Evolutionary conservation across 2,329 filamentous ascomycete species (phyloP), one percentile per base, ranked within the genome.

Genomic region (Xylariales sp.): DNA sequence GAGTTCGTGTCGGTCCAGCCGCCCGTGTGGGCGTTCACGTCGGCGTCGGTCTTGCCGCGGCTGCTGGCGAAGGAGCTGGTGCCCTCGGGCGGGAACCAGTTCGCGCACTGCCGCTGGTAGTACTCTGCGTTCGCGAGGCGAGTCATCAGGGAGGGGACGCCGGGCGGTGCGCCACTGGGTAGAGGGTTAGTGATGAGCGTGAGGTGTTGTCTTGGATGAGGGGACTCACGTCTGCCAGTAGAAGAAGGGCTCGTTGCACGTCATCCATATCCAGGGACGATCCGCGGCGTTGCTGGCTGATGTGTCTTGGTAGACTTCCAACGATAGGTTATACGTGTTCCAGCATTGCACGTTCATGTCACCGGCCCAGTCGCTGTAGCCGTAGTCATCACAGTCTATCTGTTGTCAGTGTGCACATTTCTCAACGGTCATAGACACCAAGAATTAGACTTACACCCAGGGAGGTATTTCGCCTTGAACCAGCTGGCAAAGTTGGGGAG

Each of bases 231-330:
- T 69, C 54, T 78, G 73, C 68, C 71, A 80, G 57, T 70, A 77
- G 42, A 63, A 71, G 43, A 77, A 71, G n/a, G 78, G 77, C 55
- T 82, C 75, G 53, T 82, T 82, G 65, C 80, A 82, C 2, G 70
- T 64, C 58, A 80, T 69, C 78, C 78, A 83, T 6, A 65, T 55
- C 77, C 76, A 83, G 46, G 78, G 74, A 0, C 75, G 60, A 48
- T 74, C 65, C 14, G 62, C 50, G 0, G 51, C 40, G 53, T 81
- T 80, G 36, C 47, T 48, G 4, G 73, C 60, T 2, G 59, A 62
- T 14, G 53, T 58, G 53, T 82, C 74, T 4, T 69, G 73, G 58
- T 65, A 82, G 3, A 74, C 47, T 0, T 69, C 63, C 46, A 63
- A 75, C 15, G 60, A 63, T 5, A 62, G 47, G 49, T 81, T 70